A percentile compares a stretch with the other conserved stretches of the same genome.
Conservation (phyloP, 2,329 filamentous ascomycete genomes). For the Fusarium mexicanum region DNA sequence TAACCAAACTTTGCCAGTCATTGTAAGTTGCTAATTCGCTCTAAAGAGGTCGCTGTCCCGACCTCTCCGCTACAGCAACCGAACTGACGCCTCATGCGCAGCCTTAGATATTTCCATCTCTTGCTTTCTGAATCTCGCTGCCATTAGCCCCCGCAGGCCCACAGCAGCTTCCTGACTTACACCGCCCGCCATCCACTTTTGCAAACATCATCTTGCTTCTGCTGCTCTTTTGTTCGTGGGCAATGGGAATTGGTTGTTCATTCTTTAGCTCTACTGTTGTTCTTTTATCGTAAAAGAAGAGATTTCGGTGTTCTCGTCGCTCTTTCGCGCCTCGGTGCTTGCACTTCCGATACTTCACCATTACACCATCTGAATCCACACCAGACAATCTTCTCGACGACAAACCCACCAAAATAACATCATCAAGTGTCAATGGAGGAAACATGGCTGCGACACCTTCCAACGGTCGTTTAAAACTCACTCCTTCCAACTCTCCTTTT, state of each 20-base stretch:
- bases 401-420: slow-evolving; percentile 17
- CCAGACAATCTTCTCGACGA: slow-evolving; percentile 8
- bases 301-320: background rate
- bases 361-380: slow-evolving; percentile 11
- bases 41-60: background rate
- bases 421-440: slow-evolving; percentile 59
- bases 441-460: slow-evolving; percentile 68
- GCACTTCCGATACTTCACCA: slow-evolving; percentile 15
- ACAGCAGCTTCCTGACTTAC: slow-evolving; percentile 42
- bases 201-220: slow-evolving; percentile 37
- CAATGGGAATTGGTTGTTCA: slow-evolving; percentile 10
- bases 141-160: slow-evolving; percentile 34
- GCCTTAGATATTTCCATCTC: slow-evolving; percentile 24
- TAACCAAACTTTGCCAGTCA: slow-evolving; percentile 16
- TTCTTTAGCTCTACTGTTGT: slow-evolving; percentile 5
- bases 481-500: slow-evolving; percentile 81
- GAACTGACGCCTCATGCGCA: slow-evolving; percentile 22
- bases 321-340: background rate
- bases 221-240: slow-evolving; percentile 10
- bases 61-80: slow-evolving; percentile 4
- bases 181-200: slow-evolving; percentile 41
- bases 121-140: slow-evolving; percentile 17
- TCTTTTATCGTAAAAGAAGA: background rate
- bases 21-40: slow-evolving; percentile 14
- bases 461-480: slow-evolving; percentile 71